Percentiles rank a stretch among this genome's conserved stretches.
phyloP scores from a whole-genome alignment of 2,329 filamentous ascomycete species.

The Periglandula ipomoeae region DNA sequence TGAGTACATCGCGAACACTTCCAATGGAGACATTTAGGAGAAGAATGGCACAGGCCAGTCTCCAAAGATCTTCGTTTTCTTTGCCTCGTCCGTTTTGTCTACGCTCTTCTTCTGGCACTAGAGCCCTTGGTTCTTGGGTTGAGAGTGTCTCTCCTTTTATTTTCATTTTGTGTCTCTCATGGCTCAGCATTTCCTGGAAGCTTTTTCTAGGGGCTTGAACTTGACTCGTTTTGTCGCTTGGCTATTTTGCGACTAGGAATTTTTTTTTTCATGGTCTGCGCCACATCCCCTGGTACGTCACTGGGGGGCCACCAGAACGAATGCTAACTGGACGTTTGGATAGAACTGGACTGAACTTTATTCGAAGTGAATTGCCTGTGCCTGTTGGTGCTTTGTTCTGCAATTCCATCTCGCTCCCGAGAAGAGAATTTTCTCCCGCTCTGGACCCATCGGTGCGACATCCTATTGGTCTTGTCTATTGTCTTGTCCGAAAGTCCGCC shows the following conservation, averaged over 20 bases:
- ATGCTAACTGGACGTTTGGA: slow-evolving; percentile 6
- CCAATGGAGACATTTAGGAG: background rate
- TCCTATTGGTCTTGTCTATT: background rate
- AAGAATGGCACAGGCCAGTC: background rate
- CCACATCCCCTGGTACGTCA: slow-evolving; percentile 5
- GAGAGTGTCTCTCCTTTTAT: background rate
- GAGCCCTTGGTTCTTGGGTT: too few species aligned
- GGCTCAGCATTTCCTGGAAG: background rate
- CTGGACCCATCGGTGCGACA: background rate
- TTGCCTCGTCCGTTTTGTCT: background rate
- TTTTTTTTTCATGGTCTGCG: background rate
- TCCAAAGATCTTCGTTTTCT: background rate
- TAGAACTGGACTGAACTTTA: slow-evolving; percentile 4
- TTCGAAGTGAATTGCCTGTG: slow-evolving; percentile 1
- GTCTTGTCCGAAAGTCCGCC: background rate
- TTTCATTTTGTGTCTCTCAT: background rate
- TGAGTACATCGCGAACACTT: background rate
- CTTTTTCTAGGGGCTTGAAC: background rate
- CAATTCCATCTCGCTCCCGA: background rate
- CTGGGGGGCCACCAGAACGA: background rate
- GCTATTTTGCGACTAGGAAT: background rate
- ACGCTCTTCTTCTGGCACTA: background rate
- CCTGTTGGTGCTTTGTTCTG: background rate
- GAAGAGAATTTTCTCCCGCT: background rate
- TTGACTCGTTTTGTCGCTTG: slow-evolving; percentile 2